Conservation (phyloP, 148 eudicot species). For the Fagopyrum esculentum region DNA sequence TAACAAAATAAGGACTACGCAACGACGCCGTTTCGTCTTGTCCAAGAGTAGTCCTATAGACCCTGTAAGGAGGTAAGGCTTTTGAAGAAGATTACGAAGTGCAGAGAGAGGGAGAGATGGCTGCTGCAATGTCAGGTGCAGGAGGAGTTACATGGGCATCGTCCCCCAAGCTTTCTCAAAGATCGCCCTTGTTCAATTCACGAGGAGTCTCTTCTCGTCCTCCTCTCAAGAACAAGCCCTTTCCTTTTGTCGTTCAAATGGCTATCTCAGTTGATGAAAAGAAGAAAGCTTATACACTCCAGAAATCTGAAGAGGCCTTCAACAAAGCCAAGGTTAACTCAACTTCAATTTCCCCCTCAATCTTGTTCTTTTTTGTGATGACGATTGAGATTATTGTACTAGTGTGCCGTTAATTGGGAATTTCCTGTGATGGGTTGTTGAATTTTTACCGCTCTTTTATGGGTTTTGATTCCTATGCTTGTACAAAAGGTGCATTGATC, state of each 20-base stretch:
- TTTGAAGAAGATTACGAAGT: slow-evolving; percentile 1
- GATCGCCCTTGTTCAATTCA: slow-evolving; percentile 14
- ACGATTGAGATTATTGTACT: background rate
- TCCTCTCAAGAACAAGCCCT: background rate
- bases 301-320: slow-evolving; percentile 89
- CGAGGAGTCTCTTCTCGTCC: slow-evolving; percentile 15
- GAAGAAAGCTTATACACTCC: slow-evolving; percentile 59
- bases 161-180: slow-evolving; percentile 16
- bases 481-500: background rate
- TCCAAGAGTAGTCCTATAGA: background rate
- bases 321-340: slow-evolving; percentile 62
- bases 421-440: background rate
- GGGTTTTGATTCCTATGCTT: background rate
- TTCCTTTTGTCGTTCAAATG: slow-evolving; percentile 42
- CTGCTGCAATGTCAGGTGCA: slow-evolving; percentile 28
- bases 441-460: background rate
- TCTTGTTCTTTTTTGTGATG: background rate
- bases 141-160: slow-evolving; percentile 32
- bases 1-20: background rate
- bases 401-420: background rate
- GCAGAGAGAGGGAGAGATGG: slow-evolving; percentile 19
- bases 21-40: slow-evolving; percentile 1
- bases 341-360: background rate
- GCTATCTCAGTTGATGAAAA: slow-evolving; percentile 53
- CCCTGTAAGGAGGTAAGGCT: background rate